Evolutionary conservation across 164 flowering plant species (phyloP).

Genomic region (Stephania cephalantha): DNA sequence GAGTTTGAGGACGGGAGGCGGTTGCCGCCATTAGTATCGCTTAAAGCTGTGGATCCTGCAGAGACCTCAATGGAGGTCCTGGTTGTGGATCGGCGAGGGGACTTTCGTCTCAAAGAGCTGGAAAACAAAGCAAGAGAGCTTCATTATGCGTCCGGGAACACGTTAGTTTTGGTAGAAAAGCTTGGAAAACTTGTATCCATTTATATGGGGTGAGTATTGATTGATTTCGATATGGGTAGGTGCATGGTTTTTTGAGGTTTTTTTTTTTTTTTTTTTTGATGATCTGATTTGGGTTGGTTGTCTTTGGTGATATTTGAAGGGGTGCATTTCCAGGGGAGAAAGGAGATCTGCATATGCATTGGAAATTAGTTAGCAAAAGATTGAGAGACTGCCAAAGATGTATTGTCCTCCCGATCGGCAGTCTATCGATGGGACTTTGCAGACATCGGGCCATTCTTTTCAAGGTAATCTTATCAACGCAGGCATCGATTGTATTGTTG

Average conservation of each 20-base stretch:
- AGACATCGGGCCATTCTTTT: conserved; percentile 92
- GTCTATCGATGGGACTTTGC: conserved; percentile 78
- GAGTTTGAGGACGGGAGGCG: conserved; percentile 65
- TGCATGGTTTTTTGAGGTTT: neutral
- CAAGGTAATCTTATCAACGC: conserved; percentile 43
- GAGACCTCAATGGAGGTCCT: conserved; percentile 83
- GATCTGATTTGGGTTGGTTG: conserved; percentile 8
- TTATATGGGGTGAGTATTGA: conserved; percentile 62
- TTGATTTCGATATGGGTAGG: neutral
- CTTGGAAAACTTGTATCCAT: conserved; percentile 84
- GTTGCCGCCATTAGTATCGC: conserved; percentile 60
- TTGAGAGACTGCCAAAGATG: conserved; percentile 55
- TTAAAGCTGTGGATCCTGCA: conserved; percentile 52
- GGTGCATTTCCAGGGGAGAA: conserved; percentile 74
- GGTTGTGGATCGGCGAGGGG: conserved; percentile 65
- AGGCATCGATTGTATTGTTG: neutral
- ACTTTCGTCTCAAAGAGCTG: conserved; percentile 67
- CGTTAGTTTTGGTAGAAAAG: conserved; percentile 55
- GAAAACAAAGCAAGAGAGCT: conserved; percentile 74
- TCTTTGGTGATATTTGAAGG: conserved; percentile 38
- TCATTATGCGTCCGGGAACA: conserved; percentile 47
- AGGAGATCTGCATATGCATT: conserved; percentile 65
- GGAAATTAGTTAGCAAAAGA: conserved; percentile 64
- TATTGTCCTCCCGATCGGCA: conserved; percentile 79
- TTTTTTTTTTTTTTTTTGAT: conserved; percentile 1